Conservation (phyloP, 805 yeast species). For the Yamadazyma akitaensis region DNA sequence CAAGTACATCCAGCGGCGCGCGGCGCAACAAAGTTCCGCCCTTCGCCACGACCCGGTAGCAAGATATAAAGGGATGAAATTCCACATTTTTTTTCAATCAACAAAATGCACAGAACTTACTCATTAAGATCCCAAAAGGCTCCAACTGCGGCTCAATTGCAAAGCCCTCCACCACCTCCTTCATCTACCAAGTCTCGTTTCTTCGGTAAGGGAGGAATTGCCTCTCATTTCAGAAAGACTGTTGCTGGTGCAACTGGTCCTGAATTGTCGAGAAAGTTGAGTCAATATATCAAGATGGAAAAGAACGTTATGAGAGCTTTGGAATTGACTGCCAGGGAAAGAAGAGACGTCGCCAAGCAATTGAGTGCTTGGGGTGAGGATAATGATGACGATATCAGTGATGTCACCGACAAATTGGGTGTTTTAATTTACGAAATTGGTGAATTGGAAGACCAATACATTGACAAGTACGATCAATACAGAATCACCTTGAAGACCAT, state of each 20-base stretch:
- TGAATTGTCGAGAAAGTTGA: constrained; percentile 69
- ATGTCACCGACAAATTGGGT: constrained; percentile 83
- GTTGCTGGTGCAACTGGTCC: constrained; percentile 82
- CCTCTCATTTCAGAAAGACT: constrained; percentile 60
- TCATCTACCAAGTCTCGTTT: constrained; percentile 85
- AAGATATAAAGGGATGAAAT: constrained; percentile 8
- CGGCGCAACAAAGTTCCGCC: too few species aligned
- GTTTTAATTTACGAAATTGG: constrained; percentile 79
- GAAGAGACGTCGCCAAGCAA: constrained; percentile 80
- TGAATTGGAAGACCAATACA: constrained; percentile 83
- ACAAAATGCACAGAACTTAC: constrained; percentile 92
- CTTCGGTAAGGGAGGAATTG: constrained; percentile 77
- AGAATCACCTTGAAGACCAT: constrained; percentile 77
- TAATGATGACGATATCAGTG: constrained; percentile 81
- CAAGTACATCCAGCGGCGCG: too few species aligned
- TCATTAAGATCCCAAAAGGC: constrained; percentile 94
- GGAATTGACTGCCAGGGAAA: constrained; percentile 72
- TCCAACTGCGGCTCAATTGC: constrained; percentile 95
- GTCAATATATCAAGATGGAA: constrained; percentile 75
- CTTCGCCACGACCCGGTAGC: background rate
- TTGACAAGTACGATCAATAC: constrained; percentile 82
- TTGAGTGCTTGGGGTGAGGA: constrained; percentile 84
- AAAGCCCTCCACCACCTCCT: constrained; percentile 93
- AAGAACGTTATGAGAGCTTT: constrained; percentile 77
- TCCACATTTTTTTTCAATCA: background rate